Evolutionary conservation across 352 stramenopile species (phyloP).

Genomic region (Phytopythium litorale): DNA sequence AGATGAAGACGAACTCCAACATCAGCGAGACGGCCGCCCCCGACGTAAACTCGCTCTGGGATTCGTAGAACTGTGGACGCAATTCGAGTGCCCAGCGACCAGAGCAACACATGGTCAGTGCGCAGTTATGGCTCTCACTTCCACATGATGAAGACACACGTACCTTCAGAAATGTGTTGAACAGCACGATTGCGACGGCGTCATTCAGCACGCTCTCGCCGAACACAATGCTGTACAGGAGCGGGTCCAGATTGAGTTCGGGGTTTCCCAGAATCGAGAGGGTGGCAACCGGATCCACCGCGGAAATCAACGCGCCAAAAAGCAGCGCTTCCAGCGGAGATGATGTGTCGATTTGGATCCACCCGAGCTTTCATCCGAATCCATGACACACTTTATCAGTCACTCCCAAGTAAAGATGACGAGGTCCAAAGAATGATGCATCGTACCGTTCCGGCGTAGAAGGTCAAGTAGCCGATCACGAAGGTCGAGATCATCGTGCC

Average conservation of each 20-base stretch:
- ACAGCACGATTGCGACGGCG: conserved; percentile 96
- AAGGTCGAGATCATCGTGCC: conserved; percentile 96
- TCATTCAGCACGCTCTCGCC: conserved; percentile 97
- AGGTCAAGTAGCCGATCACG: conserved; percentile 93
- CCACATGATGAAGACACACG: conserved; percentile 17
- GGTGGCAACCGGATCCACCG: conserved; percentile 96
- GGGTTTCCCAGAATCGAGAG: conserved; percentile 94
- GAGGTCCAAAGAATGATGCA: not conserved
- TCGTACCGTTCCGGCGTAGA: conserved; percentile 64
- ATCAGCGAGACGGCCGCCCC: conserved; percentile 57
- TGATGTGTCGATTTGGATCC: conserved; percentile 87
- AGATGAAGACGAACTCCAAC: conserved; percentile 76
- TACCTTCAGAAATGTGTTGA: conserved; percentile 94
- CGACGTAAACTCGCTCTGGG: conserved; percentile 64
- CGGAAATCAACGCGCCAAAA: conserved; percentile 95
- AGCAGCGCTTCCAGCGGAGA: conserved; percentile 94
- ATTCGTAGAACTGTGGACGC: conserved; percentile 60
- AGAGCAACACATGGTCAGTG: not conserved
- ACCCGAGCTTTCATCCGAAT: conserved; percentile 32
- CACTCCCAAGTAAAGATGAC: not conserved
- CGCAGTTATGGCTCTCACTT: not conserved
- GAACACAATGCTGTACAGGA: conserved; percentile 94
- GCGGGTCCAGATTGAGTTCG: conserved; percentile 88
- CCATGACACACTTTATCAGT: not conserved
- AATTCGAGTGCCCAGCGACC: not conserved